phyloP scores from a whole-genome alignment of 2,329 filamentous ascomycete genomes.

The Dryadomyces quercivorus region DNA sequence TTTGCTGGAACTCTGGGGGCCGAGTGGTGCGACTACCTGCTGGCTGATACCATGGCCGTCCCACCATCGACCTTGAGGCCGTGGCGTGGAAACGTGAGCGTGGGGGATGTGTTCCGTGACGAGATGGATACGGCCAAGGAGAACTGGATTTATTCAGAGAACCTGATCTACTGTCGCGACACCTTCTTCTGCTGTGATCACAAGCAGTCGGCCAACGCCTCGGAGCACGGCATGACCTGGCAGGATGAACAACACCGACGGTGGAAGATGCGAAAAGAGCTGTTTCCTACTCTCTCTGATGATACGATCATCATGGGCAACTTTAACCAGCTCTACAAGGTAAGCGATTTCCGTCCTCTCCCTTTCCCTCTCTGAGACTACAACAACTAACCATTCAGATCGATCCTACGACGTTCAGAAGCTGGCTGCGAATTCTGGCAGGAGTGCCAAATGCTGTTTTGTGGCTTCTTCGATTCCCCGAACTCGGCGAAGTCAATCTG shows the following conservation, averaged over 20 bases:
- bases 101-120: slow-evolving; percentile 56
- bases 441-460: slow-evolving; percentile 77
- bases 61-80: slow-evolving; percentile 71
- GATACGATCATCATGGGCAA: slow-evolving; percentile 88
- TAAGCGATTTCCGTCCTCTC: slow-evolving; percentile 25
- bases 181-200: slow-evolving; percentile 99
- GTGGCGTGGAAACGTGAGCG: slow-evolving; percentile 58
- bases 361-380: too few relatives aligned
- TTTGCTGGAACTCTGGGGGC: slow-evolving; percentile 93
- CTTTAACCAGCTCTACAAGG: slow-evolving; percentile 98
- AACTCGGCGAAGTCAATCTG: slow-evolving; percentile 79
- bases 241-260: slow-evolving; percentile 67
- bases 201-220: slow-evolving; percentile 62
- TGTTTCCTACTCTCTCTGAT: slow-evolving; percentile 75
- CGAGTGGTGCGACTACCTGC: slow-evolving; percentile 96
- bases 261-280: slow-evolving; percentile 85
- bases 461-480: slow-evolving; percentile 94
- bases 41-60: slow-evolving; percentile 80
- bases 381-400: slow-evolving; percentile 58
- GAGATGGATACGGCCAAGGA: slow-evolving; percentile 59
- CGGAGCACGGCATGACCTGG: slow-evolving; percentile 61
- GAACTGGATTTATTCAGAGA: slow-evolving; percentile 92
- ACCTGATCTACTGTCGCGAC: slow-evolving; percentile 85
- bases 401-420: slow-evolving; percentile 90
- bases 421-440: slow-evolving; percentile 85